Base-by-base conservation (phyloP, 2,329 filamentous ascomycete genomes). In the Beauveria bassiana region DNA sequence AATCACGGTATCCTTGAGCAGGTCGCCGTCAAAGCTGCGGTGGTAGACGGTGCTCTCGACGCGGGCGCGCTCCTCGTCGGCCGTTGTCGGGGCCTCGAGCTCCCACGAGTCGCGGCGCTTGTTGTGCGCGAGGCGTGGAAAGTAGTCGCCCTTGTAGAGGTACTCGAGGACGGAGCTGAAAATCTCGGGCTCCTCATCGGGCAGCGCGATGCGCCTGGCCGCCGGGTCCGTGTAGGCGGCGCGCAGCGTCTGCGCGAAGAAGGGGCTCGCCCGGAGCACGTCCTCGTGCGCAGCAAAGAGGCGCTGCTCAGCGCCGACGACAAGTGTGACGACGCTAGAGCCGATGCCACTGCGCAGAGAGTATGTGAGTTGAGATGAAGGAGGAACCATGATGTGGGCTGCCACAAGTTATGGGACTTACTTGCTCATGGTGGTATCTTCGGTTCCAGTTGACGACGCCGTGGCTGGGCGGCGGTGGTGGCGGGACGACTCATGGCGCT, bases 81-180 rank as follows among this genome's bases (percentile, higher is more conserved):
- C 73, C 34, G 34, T 16, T 5, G 34, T 38, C 55, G 85, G 83
- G 1, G 53, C 18, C 73, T 96, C 91, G n/a, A 96, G 78, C 71
- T 89, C 87, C 88, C 90, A 96, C 58, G 85, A 87, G 73, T 91
- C 86, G 61, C 85, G 84, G 65, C 87, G 86, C 78, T 92, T 91
- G 77, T 93, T 91, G 75, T 91, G 91, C 61, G 91, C 77, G 26
- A 96, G 81, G 20, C 89, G 88, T 3, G 93, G 92, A 68, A 88
- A 93, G 77, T 96, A 96, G 75, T 96, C 93, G 65, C 92, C 92
- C 76, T 96, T 96, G 82, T 96, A 96, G 61, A 97, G 85, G 68
- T 89, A 96, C 72, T 97, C 93, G 61, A 97, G 86, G 12, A 97
- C 82, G 6, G 89, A 92, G 8, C 91, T 96, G 74, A 97, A 93